Percentiles rank a stretch among this genome's conserved stretches.
Conservation (phyloP, 768 basidiomycete genomes). For the Holtermanniella nyarrowii region DNA sequence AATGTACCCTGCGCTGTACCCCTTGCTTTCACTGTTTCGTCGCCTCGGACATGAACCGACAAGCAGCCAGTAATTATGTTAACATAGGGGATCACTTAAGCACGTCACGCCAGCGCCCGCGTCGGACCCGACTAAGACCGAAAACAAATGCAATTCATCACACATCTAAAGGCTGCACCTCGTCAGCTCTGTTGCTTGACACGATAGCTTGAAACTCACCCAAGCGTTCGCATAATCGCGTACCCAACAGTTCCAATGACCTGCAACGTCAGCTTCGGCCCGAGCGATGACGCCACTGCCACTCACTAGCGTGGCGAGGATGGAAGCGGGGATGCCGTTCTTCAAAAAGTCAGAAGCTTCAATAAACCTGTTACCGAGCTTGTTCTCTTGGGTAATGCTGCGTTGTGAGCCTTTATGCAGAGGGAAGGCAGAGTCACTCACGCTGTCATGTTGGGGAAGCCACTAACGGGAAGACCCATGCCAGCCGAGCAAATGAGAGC, state of each 20-base stretch:
- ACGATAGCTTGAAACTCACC: too few relatives aligned
- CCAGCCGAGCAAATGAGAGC: conserved; percentile 86
- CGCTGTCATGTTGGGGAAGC: conserved; percentile 99
- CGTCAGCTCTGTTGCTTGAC: too few relatives aligned
- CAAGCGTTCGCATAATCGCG: conserved; percentile 44
- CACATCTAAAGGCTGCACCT: too few relatives aligned
- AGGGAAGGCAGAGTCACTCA: conserved; percentile 34
- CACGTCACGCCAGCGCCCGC: too few relatives aligned
- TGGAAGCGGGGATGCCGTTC: conserved; percentile 87
- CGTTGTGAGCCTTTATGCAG: neutral
- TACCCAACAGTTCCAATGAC: conserved; percentile 80
- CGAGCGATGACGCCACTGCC: neutral
- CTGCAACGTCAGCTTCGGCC: conserved; percentile 40
- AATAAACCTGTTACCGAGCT: conserved; percentile 76
- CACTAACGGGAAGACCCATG: conserved; percentile 97
- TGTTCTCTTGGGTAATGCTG: conserved; percentile 71
- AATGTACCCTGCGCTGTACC: too few relatives aligned
- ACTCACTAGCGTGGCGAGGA: conserved; percentile 70
- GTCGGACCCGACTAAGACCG: too few relatives aligned
- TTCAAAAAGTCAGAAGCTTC: conserved; percentile 80
- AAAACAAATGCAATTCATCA: too few relatives aligned
- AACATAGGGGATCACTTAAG: too few relatives aligned
- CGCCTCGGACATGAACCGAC: too few relatives aligned
- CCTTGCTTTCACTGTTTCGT: too few relatives aligned
- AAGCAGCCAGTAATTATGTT: too few relatives aligned